These are phyloP conservation scores for Triticum timopheevii DNA, from an alignment of 176 grass and related monocot genomes.

Conservation along the genomic window DNA sequence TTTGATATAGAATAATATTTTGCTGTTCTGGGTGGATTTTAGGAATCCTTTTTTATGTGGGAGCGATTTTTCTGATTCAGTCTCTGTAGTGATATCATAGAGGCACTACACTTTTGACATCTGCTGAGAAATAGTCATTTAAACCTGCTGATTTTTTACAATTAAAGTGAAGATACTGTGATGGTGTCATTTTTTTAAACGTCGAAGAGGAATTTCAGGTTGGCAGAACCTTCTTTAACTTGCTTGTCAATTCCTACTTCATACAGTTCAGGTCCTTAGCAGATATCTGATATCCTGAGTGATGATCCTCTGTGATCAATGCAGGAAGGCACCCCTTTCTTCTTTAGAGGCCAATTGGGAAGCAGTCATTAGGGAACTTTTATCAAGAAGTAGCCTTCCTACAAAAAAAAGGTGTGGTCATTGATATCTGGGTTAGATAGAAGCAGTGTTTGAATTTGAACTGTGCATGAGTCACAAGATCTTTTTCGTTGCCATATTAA, in stretches of 20 bases:
- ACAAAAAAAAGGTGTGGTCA: not conserved
- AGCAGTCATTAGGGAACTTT: slow-evolving; percentile 52
- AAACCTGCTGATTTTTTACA: slow-evolving; percentile 63
- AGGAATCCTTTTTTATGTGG: not conserved
- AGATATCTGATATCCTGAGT: not conserved
- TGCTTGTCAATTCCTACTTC: not conserved
- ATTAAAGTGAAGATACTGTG: slow-evolving; percentile 81
- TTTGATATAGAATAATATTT: too few species aligned
- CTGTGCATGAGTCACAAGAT: not conserved
- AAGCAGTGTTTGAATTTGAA: not conserved
- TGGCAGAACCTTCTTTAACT: not conserved
- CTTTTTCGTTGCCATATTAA: not conserved
- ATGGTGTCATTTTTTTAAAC: slow-evolving; percentile 69
- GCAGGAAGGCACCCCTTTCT: slow-evolving; percentile 51
- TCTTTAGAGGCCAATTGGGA: slow-evolving; percentile 77
- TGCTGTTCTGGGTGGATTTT: too few species aligned
- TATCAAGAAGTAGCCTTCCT: slow-evolving; percentile 50
- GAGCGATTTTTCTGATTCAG: too few species aligned
- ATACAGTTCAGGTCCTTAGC: too few species aligned
- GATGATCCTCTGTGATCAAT: not conserved
- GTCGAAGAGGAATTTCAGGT: slow-evolving; percentile 50
- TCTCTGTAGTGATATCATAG: too few species aligned
- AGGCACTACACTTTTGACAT: too few species aligned
- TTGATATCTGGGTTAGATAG: not conserved
- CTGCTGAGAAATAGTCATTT: too few species aligned